Evolutionary conservation across 2,329 filamentous ascomycete species (phyloP), one percentile per base, ranked within the genome.

Genomic region (Fusarium incarnatum): DNA sequence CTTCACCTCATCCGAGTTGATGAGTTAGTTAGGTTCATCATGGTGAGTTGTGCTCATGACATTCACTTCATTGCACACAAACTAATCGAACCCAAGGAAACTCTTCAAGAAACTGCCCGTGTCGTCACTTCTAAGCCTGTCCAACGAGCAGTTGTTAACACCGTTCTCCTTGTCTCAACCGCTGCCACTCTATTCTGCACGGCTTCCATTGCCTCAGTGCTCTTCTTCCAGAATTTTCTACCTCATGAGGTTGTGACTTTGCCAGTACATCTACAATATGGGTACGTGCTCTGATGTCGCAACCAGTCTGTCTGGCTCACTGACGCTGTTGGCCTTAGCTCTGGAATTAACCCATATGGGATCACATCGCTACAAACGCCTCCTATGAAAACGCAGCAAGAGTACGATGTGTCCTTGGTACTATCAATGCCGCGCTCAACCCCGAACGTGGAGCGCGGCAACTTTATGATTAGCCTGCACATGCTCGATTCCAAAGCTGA

Each of bases 391-490:
- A 84, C 88, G 20, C 85, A 88, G 48, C 95, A 98, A 78, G 86
- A 90, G 49, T 99, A 99, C 84, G 94, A 98, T 79, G 87, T 99
- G 44, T 86, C 87, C 8, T 85, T 98, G 3, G 84, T 88, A 23
- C 85, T 99, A 32, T 86, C 88, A 6, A 84, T 99, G 68, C 96
- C 96, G 20, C 89, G 91, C 42, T 96, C 93, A 4, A 89, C 89
- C 0, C 81, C 85, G 3, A 99, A 99, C 75, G 81, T 92, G 23
- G 87, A 87, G 4, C 87, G 88, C 16, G 96, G 96, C 28, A 98
- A 98, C 81, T 98, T 98, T 84, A 99, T 99, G 96, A 83, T 98
- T 20, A 91, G 92, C 48, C 82, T 97, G 18, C 87, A 89, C 64
- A 87, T 97, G 54, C 85, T 92, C 52, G 85, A 85, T 27, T 81